These are phyloP conservation scores for Auricularia cornea DNA, from an alignment of 768 basidiomycete species.

Conservation along the genomic window DNA sequence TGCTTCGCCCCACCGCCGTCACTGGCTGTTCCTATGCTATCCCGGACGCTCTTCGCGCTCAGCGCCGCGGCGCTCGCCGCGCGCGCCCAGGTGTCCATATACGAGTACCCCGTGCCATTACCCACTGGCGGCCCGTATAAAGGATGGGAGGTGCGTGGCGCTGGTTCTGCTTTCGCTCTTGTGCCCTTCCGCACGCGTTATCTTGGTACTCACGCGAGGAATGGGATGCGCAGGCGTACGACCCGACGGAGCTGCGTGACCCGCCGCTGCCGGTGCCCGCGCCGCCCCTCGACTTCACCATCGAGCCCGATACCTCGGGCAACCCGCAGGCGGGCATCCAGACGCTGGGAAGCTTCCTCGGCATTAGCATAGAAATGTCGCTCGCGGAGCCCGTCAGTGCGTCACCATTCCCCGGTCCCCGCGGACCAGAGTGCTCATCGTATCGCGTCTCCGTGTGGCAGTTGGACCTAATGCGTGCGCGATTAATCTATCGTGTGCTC, in stretches of 20 bases:
- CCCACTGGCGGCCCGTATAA: not conserved
- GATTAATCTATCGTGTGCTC: not conserved
- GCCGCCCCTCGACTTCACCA: not conserved
- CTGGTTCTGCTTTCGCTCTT: not conserved
- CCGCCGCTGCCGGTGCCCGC: not conserved
- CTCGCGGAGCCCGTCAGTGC: slow-evolving; percentile 42
- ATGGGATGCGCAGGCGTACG: not conserved
- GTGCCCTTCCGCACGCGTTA: not conserved
- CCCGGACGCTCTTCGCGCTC: not conserved
- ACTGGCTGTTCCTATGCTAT: too few relatives aligned
- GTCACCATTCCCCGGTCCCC: too few relatives aligned
- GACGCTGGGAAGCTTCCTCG: slow-evolving; percentile 46
- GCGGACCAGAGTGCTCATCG: too few relatives aligned
- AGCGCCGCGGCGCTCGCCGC: not conserved
- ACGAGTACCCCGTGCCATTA: not conserved
- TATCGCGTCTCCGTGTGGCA: not conserved
- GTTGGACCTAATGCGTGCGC: slow-evolving; percentile 11
- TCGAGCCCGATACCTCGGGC: not conserved
- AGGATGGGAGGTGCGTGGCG: not conserved
- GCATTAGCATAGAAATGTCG: slow-evolving; percentile 58
- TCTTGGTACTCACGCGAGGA: not conserved
- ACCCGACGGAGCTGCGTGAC: not conserved
- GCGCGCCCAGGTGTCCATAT: not conserved
- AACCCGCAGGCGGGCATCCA: slow-evolving; percentile 17
- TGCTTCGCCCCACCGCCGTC: too few relatives aligned